A percentile compares a stretch with the other conserved stretches of the same genome.
Conservation (phyloP, 2,329 filamentous ascomycete species). For the Aspergillus alliaceus region DNA sequence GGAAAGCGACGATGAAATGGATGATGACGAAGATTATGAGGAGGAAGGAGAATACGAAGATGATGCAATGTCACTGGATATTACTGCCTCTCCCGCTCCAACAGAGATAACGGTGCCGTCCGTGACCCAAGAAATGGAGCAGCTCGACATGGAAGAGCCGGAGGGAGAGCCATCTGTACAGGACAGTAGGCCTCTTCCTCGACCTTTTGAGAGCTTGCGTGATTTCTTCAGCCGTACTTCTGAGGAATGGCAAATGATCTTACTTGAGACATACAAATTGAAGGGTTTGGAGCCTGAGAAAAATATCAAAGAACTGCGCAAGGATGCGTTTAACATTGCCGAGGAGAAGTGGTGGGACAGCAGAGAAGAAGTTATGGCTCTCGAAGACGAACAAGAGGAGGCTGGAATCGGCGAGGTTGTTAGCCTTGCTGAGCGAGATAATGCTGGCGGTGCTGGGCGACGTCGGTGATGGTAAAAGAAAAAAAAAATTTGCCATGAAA, state of each 20-base stretch:
- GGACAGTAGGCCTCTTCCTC: constrained; percentile 72
- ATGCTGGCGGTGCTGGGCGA: constrained; percentile 47
- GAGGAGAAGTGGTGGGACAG: constrained; percentile 99
- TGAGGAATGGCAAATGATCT: constrained; percentile 83
- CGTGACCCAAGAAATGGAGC: constrained; percentile 37
- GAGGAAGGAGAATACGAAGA: constrained; percentile 46
- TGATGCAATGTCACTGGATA: constrained; percentile 47
- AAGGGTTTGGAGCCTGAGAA: constrained; percentile 59
- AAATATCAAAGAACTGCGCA: constrained; percentile 86
- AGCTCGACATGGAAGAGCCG: constrained; percentile 39
- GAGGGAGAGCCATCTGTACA: constrained; percentile 53
- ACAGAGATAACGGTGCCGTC: constrained; percentile 39
- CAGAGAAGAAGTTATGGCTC: constrained; percentile 82
- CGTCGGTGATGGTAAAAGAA: constrained; percentile 37
- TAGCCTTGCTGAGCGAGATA: constrained; percentile 70
- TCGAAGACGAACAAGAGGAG: constrained; percentile 96
- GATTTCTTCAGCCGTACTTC: constrained; percentile 91
- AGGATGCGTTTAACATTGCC: constrained; percentile 82
- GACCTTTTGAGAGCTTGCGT: constrained; percentile 84
- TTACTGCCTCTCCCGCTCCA: constrained; percentile 34
- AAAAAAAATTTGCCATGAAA: not conserved
- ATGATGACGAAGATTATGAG: constrained; percentile 45
- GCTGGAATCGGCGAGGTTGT: constrained; percentile 94
- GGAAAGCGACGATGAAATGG: constrained; percentile 59
- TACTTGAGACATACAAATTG: constrained; percentile 73